Percentiles rank a stretch among this genome's conserved stretches.
These are phyloP conservation scores for Diutina scorzettiae DNA, from an alignment of 1,139 yeast genomes.

Conservation along the genomic window DNA sequence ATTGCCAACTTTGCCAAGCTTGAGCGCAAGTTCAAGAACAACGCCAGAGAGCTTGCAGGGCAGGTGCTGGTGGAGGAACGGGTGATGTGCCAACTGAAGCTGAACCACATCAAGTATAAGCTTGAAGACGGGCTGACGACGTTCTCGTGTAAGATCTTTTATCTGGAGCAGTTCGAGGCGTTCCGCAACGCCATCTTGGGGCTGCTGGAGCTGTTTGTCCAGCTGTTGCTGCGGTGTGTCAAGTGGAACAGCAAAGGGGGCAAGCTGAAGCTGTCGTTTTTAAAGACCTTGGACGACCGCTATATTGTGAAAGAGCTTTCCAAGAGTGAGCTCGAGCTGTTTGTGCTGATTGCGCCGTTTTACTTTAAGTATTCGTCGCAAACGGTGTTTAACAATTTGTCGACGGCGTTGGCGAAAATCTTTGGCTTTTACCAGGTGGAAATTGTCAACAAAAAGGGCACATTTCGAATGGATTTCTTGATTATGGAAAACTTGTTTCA, in stretches of 20 bases:
- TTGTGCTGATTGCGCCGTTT: constrained; percentile 90
- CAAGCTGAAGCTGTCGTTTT: constrained; percentile 86
- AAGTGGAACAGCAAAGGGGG: constrained; percentile 98
- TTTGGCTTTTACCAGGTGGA: constrained; percentile 94
- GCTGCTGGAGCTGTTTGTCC: constrained; percentile 63
- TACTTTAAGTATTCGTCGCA: constrained; percentile 95
- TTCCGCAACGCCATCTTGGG: constrained; percentile 68
- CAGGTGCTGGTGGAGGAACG: constrained; percentile 31
- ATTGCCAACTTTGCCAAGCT: constrained; percentile 27
- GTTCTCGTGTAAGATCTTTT: constrained; percentile 86
- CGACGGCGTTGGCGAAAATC: constrained; percentile 87
- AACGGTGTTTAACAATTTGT: constrained; percentile 86
- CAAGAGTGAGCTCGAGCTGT: constrained; percentile 82
- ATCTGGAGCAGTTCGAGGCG: constrained; percentile 95
- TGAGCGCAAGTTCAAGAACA: constrained; percentile 33
- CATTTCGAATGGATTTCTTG: constrained; percentile 77
- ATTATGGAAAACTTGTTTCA: constrained; percentile 95
- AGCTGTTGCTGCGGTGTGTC: constrained; percentile 82
- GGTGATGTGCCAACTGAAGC: constrained; percentile 68
- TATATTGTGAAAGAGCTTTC: constrained; percentile 84
- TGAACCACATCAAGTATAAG: constrained; percentile 84
- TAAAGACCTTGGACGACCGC: constrained; percentile 84
- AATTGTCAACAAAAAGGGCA: constrained; percentile 69
- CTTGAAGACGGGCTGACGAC: constrained; percentile 77
- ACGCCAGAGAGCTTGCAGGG: constrained; percentile 14